These are phyloP conservation scores for Mortierella sp. DNA, from an alignment of 371 early-diverging fungal species.

Conservation along the genomic window DNA sequence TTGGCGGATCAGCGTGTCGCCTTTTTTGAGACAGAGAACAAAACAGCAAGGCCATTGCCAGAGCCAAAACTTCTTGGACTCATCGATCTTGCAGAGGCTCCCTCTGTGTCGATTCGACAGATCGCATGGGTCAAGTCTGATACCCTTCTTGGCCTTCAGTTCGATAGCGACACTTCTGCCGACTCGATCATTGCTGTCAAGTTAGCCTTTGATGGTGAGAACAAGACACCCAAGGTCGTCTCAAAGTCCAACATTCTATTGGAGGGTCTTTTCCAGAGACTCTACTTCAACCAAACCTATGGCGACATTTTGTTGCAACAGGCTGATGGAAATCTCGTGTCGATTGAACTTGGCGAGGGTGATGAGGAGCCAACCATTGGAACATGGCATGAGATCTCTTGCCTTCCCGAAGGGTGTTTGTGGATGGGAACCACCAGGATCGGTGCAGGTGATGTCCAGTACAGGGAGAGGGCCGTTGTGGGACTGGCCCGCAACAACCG, in stretches of 20 bases:
- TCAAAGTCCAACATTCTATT: slow-evolving; percentile 28
- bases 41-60: slow-evolving; percentile 37
- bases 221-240: slow-evolving; percentile 26
- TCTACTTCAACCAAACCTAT: slow-evolving; percentile 49
- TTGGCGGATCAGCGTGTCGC: slow-evolving; percentile 59
- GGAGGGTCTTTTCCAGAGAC: slow-evolving; percentile 37
- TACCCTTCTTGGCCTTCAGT: slow-evolving; percentile 40
- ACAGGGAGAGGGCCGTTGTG: slow-evolving; percentile 63
- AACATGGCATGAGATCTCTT: slow-evolving; percentile 29
- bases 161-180: slow-evolving; percentile 31
- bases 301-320: slow-evolving; percentile 47
- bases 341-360: slow-evolving; percentile 19
- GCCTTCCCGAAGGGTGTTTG: slow-evolving; percentile 69
- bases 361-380: slow-evolving; percentile 27
- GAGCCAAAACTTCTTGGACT: slow-evolving; percentile 47
- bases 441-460: slow-evolving; percentile 55
- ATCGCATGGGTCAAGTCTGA: slow-evolving; percentile 48
- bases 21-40: slow-evolving; percentile 53
- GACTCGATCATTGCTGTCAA: slow-evolving; percentile 39
- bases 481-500: slow-evolving; percentile 85
- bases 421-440: slow-evolving; percentile 74
- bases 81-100: slow-evolving; percentile 30
- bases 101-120: slow-evolving; percentile 39
- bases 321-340: slow-evolving; percentile 31
- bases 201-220: slow-evolving; percentile 41